These are phyloP conservation scores for Leptomonas seymouri DNA, from an alignment of 208 protist species.

Conservation along the genomic window DNA sequence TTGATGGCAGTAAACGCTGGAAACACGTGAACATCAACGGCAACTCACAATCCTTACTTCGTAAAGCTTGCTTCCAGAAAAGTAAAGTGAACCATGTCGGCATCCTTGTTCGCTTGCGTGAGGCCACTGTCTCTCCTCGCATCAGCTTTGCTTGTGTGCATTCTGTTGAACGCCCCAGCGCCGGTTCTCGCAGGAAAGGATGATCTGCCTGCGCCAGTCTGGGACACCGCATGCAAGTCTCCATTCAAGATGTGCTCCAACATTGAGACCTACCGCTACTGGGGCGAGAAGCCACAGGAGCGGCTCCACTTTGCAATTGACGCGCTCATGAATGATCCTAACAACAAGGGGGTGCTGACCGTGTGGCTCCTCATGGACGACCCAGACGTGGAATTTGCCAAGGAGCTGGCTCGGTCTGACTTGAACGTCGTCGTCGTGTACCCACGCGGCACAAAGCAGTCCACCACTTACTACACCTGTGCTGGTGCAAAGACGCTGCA, in stretches of 20 bases:
- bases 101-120: background rate
- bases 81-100: background rate
- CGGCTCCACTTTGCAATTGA: constrained; percentile 39
- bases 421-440: constrained; percentile 59
- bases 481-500: constrained; percentile 7
- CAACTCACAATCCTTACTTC: too few species aligned
- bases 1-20: too few species aligned
- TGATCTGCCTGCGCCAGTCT: constrained; percentile 36
- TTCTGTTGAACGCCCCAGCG: background rate
- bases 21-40: too few species aligned
- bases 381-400: constrained; percentile 24
- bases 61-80: background rate
- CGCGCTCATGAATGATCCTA: constrained; percentile 10
- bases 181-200: constrained; percentile 7
- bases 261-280: constrained; percentile 41
- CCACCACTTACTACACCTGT: constrained; percentile 31
- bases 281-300: constrained; percentile 30
- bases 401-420: constrained; percentile 19
- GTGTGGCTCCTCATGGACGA: constrained; percentile 63
- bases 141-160: background rate
- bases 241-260: constrained; percentile 40
- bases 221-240: constrained; percentile 32
- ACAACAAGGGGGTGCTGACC: constrained; percentile 23
- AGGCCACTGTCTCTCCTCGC: background rate
- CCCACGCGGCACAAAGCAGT: constrained; percentile 41